Conservation (phyloP, 306 rosid genomes). For the Chamaecrista fasciculata region DNA sequence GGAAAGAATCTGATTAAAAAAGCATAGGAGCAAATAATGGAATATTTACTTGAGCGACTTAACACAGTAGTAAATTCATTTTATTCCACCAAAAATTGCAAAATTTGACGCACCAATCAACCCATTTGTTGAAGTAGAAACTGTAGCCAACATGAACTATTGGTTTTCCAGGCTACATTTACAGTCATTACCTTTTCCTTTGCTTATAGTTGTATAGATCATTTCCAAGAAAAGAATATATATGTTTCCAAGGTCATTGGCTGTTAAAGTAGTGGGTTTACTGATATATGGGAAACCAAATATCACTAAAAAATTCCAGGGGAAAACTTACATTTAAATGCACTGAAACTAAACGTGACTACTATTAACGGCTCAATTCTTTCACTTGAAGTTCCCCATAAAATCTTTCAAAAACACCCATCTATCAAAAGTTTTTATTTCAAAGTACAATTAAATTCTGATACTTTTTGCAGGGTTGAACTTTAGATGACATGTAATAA, state of each 20-base stretch:
- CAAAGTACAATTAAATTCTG: neutral
- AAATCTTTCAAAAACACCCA: neutral
- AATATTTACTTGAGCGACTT: neutral
- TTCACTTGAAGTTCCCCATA: neutral
- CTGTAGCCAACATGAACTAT: neutral
- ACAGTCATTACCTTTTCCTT: neutral
- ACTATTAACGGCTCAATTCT: neutral
- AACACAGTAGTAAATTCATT: neutral
- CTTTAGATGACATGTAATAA: neutral
- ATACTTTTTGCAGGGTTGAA: neutral
- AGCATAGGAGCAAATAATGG: neutral
- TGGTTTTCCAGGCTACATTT: neutral
- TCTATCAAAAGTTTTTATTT: neutral
- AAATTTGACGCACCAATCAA: neutral
- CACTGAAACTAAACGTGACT: neutral
- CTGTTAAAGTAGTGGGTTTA: neutral
- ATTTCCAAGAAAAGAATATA: neutral
- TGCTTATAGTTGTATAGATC: neutral
- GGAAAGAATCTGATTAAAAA: slow-evolving; percentile 21
- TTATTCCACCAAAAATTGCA: neutral
- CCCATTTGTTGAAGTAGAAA: slow-evolving; percentile 1
- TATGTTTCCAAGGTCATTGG: neutral
- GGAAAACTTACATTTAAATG: neutral
- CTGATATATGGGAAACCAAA: neutral
- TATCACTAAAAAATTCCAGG: neutral